These are phyloP conservation scores for Zopfia rhizophila DNA, from an alignment of 2,329 filamentous ascomycete species.

Conservation along the genomic window DNA sequence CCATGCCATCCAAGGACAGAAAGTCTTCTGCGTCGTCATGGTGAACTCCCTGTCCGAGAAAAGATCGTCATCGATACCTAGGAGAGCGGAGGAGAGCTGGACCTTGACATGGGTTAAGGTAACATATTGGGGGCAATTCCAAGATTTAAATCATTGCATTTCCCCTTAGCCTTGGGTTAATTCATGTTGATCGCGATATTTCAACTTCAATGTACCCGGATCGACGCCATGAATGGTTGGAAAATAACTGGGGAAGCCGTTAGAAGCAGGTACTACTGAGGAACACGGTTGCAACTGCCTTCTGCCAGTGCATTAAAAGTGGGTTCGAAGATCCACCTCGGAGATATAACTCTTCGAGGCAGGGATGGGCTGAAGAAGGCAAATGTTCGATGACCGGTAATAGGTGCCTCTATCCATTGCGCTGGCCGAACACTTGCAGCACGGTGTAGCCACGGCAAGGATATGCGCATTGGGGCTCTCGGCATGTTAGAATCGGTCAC, in stretches of 20 bases:
- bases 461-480: not conserved
- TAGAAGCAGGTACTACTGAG: slow-evolving; percentile 35
- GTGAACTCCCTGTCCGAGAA: slow-evolving; percentile 14
- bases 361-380: slow-evolving; percentile 30
- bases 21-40: slow-evolving; percentile 39
- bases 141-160: slow-evolving; percentile 22
- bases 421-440: too few species aligned
- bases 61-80: slow-evolving; percentile 34
- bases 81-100: slow-evolving; percentile 22
- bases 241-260: slow-evolving; percentile 24
- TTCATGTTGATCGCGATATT: slow-evolving; percentile 44
- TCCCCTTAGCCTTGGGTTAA: slow-evolving; percentile 14
- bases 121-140: slow-evolving; percentile 27
- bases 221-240: slow-evolving; percentile 29
- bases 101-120: slow-evolving; percentile 20
- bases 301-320: slow-evolving; percentile 19
- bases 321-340: slow-evolving; percentile 38
- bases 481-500: not conserved
- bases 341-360: slow-evolving; percentile 29
- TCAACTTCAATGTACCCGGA: slow-evolving; percentile 34
- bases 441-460: not conserved
- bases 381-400: slow-evolving; percentile 12
- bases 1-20: slow-evolving; percentile 11
- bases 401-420: slow-evolving; percentile 24
- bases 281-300: slow-evolving; percentile 33